Base-by-base conservation (phyloP, 345 rosid species). In the Camelina sativa region DNA sequence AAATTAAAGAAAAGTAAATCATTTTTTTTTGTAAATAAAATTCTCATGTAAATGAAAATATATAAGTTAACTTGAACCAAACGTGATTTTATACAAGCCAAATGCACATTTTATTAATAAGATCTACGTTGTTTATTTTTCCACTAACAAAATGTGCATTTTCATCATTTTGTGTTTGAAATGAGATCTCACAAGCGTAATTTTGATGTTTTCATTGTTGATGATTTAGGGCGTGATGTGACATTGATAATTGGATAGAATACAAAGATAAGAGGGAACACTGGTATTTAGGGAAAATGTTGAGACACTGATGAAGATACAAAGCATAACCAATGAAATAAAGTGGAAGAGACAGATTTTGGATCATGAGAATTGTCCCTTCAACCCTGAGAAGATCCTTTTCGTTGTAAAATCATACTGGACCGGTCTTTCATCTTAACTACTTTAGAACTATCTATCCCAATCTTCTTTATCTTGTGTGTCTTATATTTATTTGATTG, bases 291-390 rank as follows among this genome's bases (percentile, higher is more conserved):
- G 99, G 75, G 97, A 95, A 76, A 81, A 83, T 6, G 97, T 91
- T 11, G 97, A 95, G 76, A 70, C 83, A 11, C 82, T 95, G 10
- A 91, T 86, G 62, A 95, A 91, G 86, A 80, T 95, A 22, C 86
- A 87, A 83, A 80, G 83, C 46, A 80, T 87, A 76, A 91, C 91
- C 8, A 89, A 87, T 54, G 91, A 96, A 71, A 95, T 91, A 96
- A 90, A 83, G 79, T 91, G 99, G 99, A 84, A 80, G 57, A 90
- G 97, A 82, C 89, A 84, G 68, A 86, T 91, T 46, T 67, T 88
- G 81, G 99, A 95, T 73, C 97, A 95, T 53, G 99, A 95, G 82
- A 91, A 87, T 32, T 97, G 97, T 81, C 97, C 97, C 11, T 94
- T 94, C 79, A 91, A 86, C 75, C 97, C 93, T 0, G 99, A 94